Percentiles rank a stretch among this genome's conserved stretches.
Evolutionary conservation across 257 asterid genomes (phyloP).

Genomic region (Salvia rosmarinus): DNA sequence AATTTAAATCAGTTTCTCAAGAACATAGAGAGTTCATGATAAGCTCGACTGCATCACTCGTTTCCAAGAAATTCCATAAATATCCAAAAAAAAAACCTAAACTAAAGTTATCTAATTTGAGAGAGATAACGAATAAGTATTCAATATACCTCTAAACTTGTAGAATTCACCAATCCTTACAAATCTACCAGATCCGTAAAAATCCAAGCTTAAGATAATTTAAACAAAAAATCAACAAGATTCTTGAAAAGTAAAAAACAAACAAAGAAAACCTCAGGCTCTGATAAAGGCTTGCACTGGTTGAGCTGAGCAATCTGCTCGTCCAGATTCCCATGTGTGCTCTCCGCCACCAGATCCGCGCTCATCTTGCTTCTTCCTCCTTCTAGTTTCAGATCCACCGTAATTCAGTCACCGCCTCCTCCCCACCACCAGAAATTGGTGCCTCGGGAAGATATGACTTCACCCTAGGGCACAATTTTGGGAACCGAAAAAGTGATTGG

Average conservation of each 20-base stretch:
- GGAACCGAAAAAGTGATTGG: neutral
- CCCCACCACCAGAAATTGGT: conserved; percentile 1
- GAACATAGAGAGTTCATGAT: neutral
- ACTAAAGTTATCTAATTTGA: neutral
- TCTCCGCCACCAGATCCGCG: conserved; percentile 81
- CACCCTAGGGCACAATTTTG: conserved; percentile 39
- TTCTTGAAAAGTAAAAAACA: neutral
- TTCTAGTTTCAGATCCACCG: conserved; percentile 44
- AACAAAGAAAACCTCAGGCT: conserved; percentile 64
- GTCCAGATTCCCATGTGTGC: conserved; percentile 82
- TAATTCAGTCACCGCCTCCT: conserved; percentile 29
- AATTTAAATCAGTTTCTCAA: neutral
- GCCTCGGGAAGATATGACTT: conserved; percentile 27
- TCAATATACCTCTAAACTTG: conserved; percentile 4
- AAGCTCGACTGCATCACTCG: conserved; percentile 3
- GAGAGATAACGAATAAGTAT: neutral
- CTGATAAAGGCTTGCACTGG: conserved; percentile 96
- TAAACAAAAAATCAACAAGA: neutral
- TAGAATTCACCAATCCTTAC: conserved; percentile 10
- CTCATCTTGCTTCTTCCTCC: conserved; percentile 58
- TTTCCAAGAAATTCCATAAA: neutral
- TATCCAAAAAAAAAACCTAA: conserved; percentile 32
- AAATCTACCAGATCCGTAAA: conserved; percentile 42
- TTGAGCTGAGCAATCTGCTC: conserved; percentile 92
- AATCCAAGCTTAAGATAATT: neutral